phyloP scores from a whole-genome alignment of 116 monocot genomes.

The Zostera marina region DNA sequence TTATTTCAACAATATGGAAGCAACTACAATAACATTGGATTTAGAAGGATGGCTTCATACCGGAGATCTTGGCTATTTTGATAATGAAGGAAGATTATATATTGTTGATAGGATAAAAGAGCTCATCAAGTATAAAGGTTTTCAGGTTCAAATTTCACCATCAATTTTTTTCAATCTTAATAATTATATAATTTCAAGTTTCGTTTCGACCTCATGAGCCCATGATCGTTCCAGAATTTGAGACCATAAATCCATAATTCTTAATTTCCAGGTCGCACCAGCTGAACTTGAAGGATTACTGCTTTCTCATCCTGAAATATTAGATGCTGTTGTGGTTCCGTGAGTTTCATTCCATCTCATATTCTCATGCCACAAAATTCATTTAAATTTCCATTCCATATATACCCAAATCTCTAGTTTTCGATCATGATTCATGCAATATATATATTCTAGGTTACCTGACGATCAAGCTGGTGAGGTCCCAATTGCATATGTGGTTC shows the following conservation, averaged over 20 bases:
- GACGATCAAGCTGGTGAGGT: conserved; percentile 90
- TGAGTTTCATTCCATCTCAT: no score
- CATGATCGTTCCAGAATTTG: no score
- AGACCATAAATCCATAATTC: no score
- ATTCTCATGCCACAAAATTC: no score
- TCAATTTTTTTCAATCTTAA: not conserved
- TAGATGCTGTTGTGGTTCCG: conserved; percentile 91
- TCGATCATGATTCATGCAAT: no score
- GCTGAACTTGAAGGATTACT: conserved; percentile 92
- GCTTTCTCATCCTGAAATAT: conserved; percentile 71
- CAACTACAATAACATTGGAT: conserved; percentile 47
- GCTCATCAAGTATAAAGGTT: conserved; percentile 89
- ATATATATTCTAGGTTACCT: conserved; percentile 49
- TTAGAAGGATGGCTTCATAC: conserved; percentile 84
- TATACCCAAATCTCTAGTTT: no score
- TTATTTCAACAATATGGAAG: conserved; percentile 62
- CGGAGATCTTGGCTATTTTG: conserved; percentile 92
- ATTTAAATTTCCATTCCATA: no score
- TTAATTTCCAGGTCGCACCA: conserved; percentile 80
- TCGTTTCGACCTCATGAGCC: no score
- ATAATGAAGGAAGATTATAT: conserved; percentile 48
- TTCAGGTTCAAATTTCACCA: conserved; percentile 35
- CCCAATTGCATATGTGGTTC: conserved; percentile 79
- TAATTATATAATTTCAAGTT: no score
- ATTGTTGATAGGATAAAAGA: conserved; percentile 93